Conservation (phyloP, 129 eudicot genomes). For the Flaveria robusta region DNA sequence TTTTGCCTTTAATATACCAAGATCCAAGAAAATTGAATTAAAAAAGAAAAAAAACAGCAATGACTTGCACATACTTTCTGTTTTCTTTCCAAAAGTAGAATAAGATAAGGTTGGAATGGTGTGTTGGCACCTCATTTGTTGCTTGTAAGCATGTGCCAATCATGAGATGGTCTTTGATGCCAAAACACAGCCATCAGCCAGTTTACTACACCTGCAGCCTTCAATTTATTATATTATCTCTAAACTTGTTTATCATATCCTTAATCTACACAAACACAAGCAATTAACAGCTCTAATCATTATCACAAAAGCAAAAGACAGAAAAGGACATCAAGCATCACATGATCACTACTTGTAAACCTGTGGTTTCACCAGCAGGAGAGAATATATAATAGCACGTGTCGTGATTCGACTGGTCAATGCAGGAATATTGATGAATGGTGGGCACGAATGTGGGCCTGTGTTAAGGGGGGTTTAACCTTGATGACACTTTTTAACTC, state of each 20-base stretch:
- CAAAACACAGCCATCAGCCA: slow-evolving; percentile 42
- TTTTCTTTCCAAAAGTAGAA: slow-evolving; percentile 40
- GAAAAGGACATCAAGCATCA: slow-evolving; percentile 34
- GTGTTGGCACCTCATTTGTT: slow-evolving; percentile 39
- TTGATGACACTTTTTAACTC: slow-evolving; percentile 30
- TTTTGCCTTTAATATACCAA: slow-evolving; percentile 7
- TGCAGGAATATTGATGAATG: slow-evolving; percentile 46
- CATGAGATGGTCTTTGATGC: slow-evolving; percentile 41
- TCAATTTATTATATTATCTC: slow-evolving; percentile 37
- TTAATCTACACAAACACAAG: slow-evolving; percentile 8
- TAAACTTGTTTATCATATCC: slow-evolving; percentile 27
- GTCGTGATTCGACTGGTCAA: slow-evolving; percentile 40
- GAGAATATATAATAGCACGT: slow-evolving; percentile 51
- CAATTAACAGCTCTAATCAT: slow-evolving; percentile 41
- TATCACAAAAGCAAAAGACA: slow-evolving; percentile 33
- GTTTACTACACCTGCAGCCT: slow-evolving; percentile 42
- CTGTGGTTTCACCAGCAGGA: slow-evolving; percentile 42
- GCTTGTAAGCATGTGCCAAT: slow-evolving; percentile 42
- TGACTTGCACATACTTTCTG: slow-evolving; percentile 13
- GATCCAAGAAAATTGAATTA: slow-evolving; percentile 21
- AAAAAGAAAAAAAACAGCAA: slow-evolving; percentile 28
- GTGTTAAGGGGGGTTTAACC: slow-evolving; percentile 30
- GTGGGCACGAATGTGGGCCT: slow-evolving; percentile 54
- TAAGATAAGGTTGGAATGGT: slow-evolving; percentile 38
- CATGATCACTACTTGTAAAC: slow-evolving; percentile 40